These are phyloP conservation scores for Fermentozyma sake DNA, from an alignment of 1,139 yeast species.

Conservation along the genomic window DNA sequence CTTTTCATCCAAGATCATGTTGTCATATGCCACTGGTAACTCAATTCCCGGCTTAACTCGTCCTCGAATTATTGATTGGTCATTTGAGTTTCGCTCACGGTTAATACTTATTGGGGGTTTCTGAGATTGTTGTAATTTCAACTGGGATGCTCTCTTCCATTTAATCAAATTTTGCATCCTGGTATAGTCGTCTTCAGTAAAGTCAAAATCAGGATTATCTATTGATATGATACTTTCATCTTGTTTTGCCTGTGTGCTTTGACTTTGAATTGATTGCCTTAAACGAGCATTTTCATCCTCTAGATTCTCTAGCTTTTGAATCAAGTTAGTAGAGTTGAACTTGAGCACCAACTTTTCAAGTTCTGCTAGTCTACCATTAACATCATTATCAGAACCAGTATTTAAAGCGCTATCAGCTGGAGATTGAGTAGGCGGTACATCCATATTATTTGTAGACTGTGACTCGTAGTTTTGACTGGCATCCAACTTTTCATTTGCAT, in stretches of 20 bases:
- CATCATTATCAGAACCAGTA: conserved; percentile 4
- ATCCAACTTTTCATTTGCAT: conserved; percentile 7
- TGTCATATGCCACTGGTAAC: conserved; percentile 35
- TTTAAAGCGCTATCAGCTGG: conserved; percentile 6
- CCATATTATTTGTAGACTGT: conserved; percentile 5
- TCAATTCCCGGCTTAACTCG: conserved; percentile 30
- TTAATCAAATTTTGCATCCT: conserved; percentile 22
- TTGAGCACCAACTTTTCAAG: conserved; percentile 15
- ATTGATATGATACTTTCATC: conserved; percentile 15
- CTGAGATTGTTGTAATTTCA: conserved; percentile 19
- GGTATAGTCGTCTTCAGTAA: conserved; percentile 16
- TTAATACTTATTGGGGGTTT: conserved; percentile 9
- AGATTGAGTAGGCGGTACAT: conserved; percentile 2
- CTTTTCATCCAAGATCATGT: conserved; percentile 36
- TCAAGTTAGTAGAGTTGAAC: conserved; percentile 8
- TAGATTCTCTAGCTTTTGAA: conserved; percentile 8
- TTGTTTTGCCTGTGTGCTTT: conserved; percentile 4
- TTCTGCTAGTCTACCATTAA: conserved; percentile 14
- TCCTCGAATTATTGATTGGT: conserved; percentile 19
- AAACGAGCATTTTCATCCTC: conserved; percentile 14
- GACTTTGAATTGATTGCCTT: conserved; percentile 9
- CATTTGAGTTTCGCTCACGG: conserved; percentile 7
- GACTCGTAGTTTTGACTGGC: conserved; percentile 5
- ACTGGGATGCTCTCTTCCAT: conserved; percentile 40
- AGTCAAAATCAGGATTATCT: conserved; percentile 20